Percentiles rank a stretch among this genome's conserved stretches.
Conservation (phyloP, 371 early-diverging fungal species). For the Rhizopus stolonifer region DNA sequence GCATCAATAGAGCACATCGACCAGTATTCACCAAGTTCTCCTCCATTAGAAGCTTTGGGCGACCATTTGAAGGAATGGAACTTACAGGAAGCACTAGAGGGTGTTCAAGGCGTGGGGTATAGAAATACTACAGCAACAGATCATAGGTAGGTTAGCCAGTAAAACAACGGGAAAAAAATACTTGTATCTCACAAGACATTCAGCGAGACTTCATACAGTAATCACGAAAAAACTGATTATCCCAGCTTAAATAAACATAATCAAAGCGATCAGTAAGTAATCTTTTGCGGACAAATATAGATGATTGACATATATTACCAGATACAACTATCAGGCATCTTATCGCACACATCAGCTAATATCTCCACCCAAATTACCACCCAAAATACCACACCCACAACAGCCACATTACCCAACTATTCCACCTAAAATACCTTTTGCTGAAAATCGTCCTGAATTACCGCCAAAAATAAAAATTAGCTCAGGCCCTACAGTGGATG, state of each 20-base stretch:
- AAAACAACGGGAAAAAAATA: neutral
- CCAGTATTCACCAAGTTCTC: neutral
- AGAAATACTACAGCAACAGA: neutral
- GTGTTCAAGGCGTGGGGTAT: conserved; percentile 38
- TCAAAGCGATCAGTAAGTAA: conserved; percentile 37
- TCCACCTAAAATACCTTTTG: conserved; percentile 34
- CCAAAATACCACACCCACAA: conserved; percentile 3
- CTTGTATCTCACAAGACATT: neutral
- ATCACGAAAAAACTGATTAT: conserved; percentile 19
- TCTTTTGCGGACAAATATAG: neutral
- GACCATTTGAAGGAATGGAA: conserved; percentile 29
- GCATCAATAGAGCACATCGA: neutral
- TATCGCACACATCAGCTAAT: conserved; percentile 16
- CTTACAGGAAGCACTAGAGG: conserved; percentile 46
- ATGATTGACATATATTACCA: neutral
- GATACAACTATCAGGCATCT: conserved; percentile 19
- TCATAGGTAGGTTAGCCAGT: neutral
- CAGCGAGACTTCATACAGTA: neutral
- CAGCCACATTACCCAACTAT: conserved; percentile 23
- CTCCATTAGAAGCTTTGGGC: neutral
- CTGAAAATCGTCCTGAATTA: conserved; percentile 16
- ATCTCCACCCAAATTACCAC: conserved; percentile 24
- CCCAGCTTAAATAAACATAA: conserved; percentile 24
- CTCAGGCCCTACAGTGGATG: conserved; percentile 14
- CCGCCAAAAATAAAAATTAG: conserved; percentile 30